Evolutionary conservation across 2,329 filamentous ascomycete species (phyloP), one percentile per base, ranked within the genome.

Genomic region (Fusarium nisikadoi): DNA sequence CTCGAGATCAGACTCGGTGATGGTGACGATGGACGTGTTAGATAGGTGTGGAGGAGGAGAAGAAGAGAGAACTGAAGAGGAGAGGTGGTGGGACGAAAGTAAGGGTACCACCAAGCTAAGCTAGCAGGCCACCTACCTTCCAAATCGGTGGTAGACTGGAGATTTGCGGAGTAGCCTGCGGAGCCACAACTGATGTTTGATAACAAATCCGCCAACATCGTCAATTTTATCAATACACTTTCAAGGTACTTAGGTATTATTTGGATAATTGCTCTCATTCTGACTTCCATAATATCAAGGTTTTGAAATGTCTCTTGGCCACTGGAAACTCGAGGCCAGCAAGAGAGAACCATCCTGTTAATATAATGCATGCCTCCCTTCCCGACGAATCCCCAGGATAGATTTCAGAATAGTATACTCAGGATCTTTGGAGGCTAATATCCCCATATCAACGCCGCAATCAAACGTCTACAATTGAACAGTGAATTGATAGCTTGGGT

Each of bases 121-220:
- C 27, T 61, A 70, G 67, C 52, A 53, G 42, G 23, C n/a, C 54
- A 63, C 65, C 54, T 73, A 76, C 75, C 75, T 77, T 75, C 75
- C 73, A 69, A 23, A 69, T 77, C 66, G 61, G 73, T 77, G 67
- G 73, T 75, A 76, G 73, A 52, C 64, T 55, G 68, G 65, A 69
- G 72, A 35, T 41, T 50, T 41, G 29, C 27, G 58, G 63, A 72
- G 68, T 56, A 66, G 29, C 9, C 19, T 27, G 41, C 41, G 41
- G 54, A 49, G 54, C 41, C 41, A 47, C 23, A 49, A 36, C 19
- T 27, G 29, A 27, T 25, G 29, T 47, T 29, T 49, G 54, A 56
- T 47, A 56, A 49, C 41, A 56, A 56, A 33, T 56, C 41, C 41
- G 54, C 39, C 43, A 43, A 23, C 20, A 43, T 42, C 8, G 8